Conservation (phyloP, 1,284 basidiomycete species). For the Leccinum angustisporum region DNA sequence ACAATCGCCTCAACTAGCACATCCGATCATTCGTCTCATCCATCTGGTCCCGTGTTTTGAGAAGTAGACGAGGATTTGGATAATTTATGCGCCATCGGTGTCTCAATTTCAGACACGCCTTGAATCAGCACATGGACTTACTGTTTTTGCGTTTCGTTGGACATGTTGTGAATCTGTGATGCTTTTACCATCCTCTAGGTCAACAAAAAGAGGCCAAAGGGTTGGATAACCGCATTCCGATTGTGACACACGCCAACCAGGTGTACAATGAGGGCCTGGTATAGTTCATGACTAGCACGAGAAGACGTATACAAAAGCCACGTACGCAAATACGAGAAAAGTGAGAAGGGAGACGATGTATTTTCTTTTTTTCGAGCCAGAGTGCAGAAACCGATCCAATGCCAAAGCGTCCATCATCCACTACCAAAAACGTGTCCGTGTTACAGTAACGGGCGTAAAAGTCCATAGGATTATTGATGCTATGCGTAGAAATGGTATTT, state of each 20-base stretch:
- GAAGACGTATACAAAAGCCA: slow-evolving; percentile 1
- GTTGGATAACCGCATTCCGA: neutral
- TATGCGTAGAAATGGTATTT: neutral
- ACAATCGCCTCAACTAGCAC: neutral
- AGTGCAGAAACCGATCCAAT: slow-evolving; percentile 4
- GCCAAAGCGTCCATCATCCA: slow-evolving; percentile 31
- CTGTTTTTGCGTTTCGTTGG: too few species aligned
- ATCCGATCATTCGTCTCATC: too few species aligned
- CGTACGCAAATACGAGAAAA: neutral
- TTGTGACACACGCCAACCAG: neutral
- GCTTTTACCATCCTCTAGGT: neutral
- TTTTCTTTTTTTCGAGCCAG: slow-evolving; percentile 4
- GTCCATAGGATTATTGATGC: slow-evolving; percentile 10
- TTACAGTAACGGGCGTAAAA: slow-evolving; percentile 7
- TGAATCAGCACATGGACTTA: too few species aligned
- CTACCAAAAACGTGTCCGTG: slow-evolving; percentile 28
- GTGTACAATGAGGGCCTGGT: neutral
- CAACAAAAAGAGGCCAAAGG: neutral
- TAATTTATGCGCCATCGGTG: too few species aligned
- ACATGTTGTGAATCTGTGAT: neutral
- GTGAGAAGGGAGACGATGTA: neutral
- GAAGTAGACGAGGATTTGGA: too few species aligned
- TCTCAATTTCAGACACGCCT: too few species aligned
- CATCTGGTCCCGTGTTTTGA: too few species aligned
- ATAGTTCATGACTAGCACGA: slow-evolving; percentile 1